These are phyloP conservation scores for Tolypocladium paradoxum DNA, from an alignment of 2,329 filamentous ascomycete genomes.

Conservation along the genomic window DNA sequence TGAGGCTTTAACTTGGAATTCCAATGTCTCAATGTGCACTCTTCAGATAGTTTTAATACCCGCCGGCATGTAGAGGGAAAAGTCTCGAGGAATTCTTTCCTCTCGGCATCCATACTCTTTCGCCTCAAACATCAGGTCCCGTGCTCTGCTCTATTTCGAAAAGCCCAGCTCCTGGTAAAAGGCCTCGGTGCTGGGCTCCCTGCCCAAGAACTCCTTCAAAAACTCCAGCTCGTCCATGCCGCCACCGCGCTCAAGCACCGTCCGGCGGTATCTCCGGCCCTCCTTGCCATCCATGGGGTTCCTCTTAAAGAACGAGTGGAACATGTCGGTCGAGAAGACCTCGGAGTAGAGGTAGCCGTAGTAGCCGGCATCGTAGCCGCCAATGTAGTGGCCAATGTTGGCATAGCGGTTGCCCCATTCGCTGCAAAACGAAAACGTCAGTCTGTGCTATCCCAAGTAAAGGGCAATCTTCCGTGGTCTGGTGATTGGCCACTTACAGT, in stretches of 20 bases:
- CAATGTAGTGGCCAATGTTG: constrained; percentile 73
- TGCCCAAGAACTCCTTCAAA: constrained; percentile 65
- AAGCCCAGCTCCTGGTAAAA: constrained; percentile 70
- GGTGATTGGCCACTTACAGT: constrained; percentile 28
- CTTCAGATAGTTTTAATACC: background rate
- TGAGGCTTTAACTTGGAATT: too few species aligned
- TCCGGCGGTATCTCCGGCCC: constrained; percentile 66
- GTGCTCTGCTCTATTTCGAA: constrained; percentile 1
- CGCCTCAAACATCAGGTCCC: background rate
- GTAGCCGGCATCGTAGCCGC: constrained; percentile 77
- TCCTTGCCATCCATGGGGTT: constrained; percentile 68
- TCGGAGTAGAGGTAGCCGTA: constrained; percentile 66
- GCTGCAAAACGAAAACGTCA: constrained; percentile 24
- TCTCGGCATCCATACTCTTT: too few species aligned
- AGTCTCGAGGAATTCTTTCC: too few species aligned
- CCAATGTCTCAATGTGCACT: background rate
- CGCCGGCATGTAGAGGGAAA: too few species aligned
- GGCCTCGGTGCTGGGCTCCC: constrained; percentile 65
- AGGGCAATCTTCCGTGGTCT: background rate
- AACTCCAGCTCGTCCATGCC: constrained; percentile 73
- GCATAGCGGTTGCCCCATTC: constrained; percentile 70
- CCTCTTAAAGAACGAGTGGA: constrained; percentile 66
- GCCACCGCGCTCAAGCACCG: constrained; percentile 67
- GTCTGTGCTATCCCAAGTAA: constrained; percentile 1
- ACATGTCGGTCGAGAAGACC: constrained; percentile 82